Evolutionary conservation across 139 green algal species (phyloP).

Genomic region (Protoeuglena noctilucae): DNA sequence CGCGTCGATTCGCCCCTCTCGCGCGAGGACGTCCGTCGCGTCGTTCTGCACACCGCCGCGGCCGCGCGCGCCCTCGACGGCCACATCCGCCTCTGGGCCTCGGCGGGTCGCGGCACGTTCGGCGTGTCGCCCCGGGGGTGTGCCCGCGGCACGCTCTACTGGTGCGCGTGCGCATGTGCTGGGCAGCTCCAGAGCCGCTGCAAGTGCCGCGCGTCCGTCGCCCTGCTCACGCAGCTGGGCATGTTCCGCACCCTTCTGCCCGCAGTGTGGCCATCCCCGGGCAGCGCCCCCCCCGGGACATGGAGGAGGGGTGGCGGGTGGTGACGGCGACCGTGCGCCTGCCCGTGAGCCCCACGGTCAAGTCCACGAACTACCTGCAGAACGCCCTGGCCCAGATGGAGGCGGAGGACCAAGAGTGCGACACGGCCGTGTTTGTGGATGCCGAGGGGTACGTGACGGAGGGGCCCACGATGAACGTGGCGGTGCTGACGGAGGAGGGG

Average conservation of each 20-base stretch:
- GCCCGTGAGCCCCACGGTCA: conserved; percentile 26
- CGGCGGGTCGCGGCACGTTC: conserved; percentile 45
- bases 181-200: too few species aligned
- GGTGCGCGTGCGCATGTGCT: conserved; percentile 1
- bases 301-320: conserved; percentile 32
- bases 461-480: conserved; percentile 46
- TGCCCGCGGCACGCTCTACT: conserved; percentile 36
- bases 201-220: too few species aligned
- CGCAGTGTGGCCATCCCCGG: too few species aligned
- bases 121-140: conserved; percentile 23
- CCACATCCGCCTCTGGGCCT: conserved; percentile 48
- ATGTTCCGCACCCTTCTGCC: too few species aligned
- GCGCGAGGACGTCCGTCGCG: conserved; percentile 29
- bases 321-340: conserved; percentile 29
- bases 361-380: conserved; percentile 45
- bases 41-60: conserved; percentile 61
- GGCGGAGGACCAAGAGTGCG: conserved; percentile 23
- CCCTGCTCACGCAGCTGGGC: too few species aligned
- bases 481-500: conserved; percentile 40
- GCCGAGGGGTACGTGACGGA: conserved; percentile 41
- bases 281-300: too few species aligned
- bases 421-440: conserved; percentile 59
- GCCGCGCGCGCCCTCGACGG: conserved; percentile 38
- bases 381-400: conserved; percentile 34
- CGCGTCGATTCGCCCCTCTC: conserved; percentile 29